Percentiles rank a stretch among this genome's conserved stretches.
These are phyloP conservation scores for Dichotomocladium elegans DNA, from an alignment of 371 early-diverging fungal genomes.

Conservation along the genomic window DNA sequence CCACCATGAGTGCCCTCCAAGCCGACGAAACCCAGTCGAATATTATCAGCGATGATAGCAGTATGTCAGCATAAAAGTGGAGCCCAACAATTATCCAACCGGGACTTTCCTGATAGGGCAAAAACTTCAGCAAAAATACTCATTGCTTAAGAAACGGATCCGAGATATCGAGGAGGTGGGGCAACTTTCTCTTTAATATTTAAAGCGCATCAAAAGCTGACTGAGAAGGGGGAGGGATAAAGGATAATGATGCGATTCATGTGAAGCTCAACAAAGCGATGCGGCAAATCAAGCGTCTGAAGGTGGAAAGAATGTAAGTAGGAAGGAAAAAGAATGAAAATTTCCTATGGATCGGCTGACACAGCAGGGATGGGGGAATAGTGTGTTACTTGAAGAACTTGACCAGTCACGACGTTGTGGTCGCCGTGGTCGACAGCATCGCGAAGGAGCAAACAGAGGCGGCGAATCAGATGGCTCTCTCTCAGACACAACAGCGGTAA, in stretches of 20 bases:
- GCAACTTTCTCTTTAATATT: background rate
- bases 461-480: constrained; percentile 5
- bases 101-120: background rate
- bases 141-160: constrained; percentile 54
- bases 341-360: too few relatives aligned
- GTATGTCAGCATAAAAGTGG: constrained; percentile 1
- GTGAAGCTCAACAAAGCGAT: constrained; percentile 25
- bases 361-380: too few relatives aligned
- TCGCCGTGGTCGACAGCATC: too few relatives aligned
- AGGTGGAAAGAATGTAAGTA: constrained; percentile 42
- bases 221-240: background rate
- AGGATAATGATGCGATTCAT: constrained; percentile 31
- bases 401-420: constrained; percentile 8
- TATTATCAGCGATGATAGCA: background rate
- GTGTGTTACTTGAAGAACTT: constrained; percentile 23
- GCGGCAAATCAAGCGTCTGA: constrained; percentile 40
- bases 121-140: constrained; percentile 40
- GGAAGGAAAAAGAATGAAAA: background rate
- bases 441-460: constrained; percentile 2
- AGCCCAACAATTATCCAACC: background rate
- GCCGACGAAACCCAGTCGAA: background rate
- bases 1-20: background rate
- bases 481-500: constrained; percentile 29
- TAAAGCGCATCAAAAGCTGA: background rate
- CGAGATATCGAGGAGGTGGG: constrained; percentile 59